These are phyloP conservation scores for Pseudodiploospora longispora DNA, from an alignment of 2,329 filamentous ascomycete genomes.

Conservation along the genomic window DNA sequence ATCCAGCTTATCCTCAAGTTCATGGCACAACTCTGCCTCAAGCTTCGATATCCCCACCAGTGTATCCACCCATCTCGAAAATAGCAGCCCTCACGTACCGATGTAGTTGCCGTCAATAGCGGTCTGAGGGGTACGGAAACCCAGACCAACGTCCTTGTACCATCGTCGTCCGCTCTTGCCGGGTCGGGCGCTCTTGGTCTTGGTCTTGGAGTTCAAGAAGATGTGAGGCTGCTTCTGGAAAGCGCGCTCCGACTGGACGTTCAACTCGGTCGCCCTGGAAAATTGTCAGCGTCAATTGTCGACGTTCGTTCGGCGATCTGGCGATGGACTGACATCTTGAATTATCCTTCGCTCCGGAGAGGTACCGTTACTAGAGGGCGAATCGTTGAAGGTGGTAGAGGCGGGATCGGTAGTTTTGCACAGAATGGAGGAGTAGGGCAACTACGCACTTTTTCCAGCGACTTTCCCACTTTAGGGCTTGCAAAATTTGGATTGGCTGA, in stretches of 20 bases:
- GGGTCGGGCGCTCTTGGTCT: constrained; percentile 73
- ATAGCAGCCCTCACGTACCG: constrained; percentile 57
- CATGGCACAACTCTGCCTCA: not conserved
- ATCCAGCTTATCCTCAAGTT: not conserved
- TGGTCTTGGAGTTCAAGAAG: constrained; percentile 96
- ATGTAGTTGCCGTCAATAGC: constrained; percentile 99
- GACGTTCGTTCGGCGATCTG: constrained; percentile 10
- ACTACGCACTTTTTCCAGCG: constrained; percentile 25
- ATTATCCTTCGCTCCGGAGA: constrained; percentile 30
- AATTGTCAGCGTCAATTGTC: constrained; percentile 23
- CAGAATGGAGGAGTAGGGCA: constrained; percentile 30
- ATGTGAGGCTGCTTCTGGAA: constrained; percentile 99
- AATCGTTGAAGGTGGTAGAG: constrained; percentile 30
- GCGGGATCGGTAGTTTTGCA: constrained; percentile 28
- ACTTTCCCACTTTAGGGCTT: constrained; percentile 31
- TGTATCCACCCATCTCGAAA: constrained; percentile 2
- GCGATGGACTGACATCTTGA: constrained; percentile 33
- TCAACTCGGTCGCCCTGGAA: constrained; percentile 91
- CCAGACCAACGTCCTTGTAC: constrained; percentile 99
- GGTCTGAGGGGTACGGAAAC: constrained; percentile 96
- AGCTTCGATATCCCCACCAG: not conserved
- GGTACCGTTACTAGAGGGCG: constrained; percentile 31
- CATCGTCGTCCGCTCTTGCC: constrained; percentile 88
- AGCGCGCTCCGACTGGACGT: constrained; percentile 99
- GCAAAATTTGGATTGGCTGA: constrained; percentile 30